These are phyloP conservation scores for Rhinocladiella similis DNA, from an alignment of 2,329 filamentous ascomycete species.

Conservation along the genomic window DNA sequence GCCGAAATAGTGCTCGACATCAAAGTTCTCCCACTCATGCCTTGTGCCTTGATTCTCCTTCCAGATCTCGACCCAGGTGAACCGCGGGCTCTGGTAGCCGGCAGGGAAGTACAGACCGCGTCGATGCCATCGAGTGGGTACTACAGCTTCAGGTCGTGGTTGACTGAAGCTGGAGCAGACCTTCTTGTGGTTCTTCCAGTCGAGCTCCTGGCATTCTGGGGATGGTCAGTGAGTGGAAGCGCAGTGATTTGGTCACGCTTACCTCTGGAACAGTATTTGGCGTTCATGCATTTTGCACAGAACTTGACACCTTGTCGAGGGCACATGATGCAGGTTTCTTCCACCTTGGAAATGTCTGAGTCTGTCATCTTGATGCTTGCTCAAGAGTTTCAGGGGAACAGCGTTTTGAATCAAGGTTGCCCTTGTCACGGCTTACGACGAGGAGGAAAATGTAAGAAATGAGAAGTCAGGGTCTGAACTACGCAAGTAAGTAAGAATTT, in stretches of 20 bases:
- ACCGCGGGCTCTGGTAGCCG: neutral
- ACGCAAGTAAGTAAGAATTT: too few species aligned
- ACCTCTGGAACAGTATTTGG: neutral
- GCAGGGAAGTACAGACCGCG: neutral
- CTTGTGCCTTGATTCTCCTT: neutral
- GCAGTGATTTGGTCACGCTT: neutral
- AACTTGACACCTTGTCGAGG: neutral
- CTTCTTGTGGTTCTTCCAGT: neutral
- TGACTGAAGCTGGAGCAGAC: neutral
- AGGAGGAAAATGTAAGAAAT: too few species aligned
- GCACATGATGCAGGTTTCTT: slow-evolving; percentile 1
- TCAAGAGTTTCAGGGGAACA: neutral
- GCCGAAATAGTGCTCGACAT: neutral
- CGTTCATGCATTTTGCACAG: neutral
- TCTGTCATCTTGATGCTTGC: neutral
- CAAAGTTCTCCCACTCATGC: neutral
- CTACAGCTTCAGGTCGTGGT: neutral
- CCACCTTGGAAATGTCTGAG: neutral
- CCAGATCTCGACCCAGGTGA: neutral
- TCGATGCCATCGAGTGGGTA: neutral
- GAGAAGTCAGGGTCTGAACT: too few species aligned
- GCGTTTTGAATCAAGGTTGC: neutral
- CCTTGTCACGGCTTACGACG: too few species aligned
- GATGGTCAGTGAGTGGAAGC: neutral
- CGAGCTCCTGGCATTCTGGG: slow-evolving; percentile 1